A percentile compares a stretch with the other conserved stretches of the same genome.
Evolutionary conservation across 805 yeast genomes (phyloP).

Genomic region (Torulaspora quercuum): DNA sequence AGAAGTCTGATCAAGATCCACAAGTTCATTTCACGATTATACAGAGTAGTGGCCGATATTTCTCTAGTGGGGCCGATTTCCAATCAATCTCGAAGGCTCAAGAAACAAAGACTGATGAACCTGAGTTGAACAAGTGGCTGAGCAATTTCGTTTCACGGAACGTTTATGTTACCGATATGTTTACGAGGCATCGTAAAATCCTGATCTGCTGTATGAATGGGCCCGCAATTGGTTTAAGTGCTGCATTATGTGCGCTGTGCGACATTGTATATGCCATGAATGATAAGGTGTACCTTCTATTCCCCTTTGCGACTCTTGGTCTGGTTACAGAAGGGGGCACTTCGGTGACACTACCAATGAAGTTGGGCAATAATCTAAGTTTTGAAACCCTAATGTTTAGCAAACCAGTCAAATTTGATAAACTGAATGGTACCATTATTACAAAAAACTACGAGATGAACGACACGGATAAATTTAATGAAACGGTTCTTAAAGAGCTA

Average conservation of each 20-base stretch:
- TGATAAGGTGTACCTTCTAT: slow-evolving; percentile 53
- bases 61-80: slow-evolving; percentile 83
- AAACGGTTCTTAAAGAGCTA: slow-evolving; percentile 41
- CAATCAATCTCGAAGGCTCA: slow-evolving; percentile 29
- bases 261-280: slow-evolving; percentile 72
- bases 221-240: slow-evolving; percentile 76
- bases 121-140: slow-evolving; percentile 45
- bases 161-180: slow-evolving; percentile 60
- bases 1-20: slow-evolving; percentile 59
- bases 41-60: slow-evolving; percentile 68
- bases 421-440: slow-evolving; percentile 59
- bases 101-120: slow-evolving; percentile 17
- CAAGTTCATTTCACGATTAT: slow-evolving; percentile 62
- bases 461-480: slow-evolving; percentile 48
- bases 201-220: slow-evolving; percentile 77
- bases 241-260: slow-evolving; percentile 69
- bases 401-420: slow-evolving; percentile 59
- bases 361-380: slow-evolving; percentile 71
- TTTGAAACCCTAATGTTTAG: slow-evolving; percentile 70
- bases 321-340: slow-evolving; percentile 80
- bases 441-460: slow-evolving; percentile 50
- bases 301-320: slow-evolving; percentile 81
- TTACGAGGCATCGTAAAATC: slow-evolving; percentile 67
- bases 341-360: slow-evolving; percentile 59
- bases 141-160: slow-evolving; percentile 66